Conservation (phyloP, 345 rosid genomes). For the Mangifera indica region DNA sequence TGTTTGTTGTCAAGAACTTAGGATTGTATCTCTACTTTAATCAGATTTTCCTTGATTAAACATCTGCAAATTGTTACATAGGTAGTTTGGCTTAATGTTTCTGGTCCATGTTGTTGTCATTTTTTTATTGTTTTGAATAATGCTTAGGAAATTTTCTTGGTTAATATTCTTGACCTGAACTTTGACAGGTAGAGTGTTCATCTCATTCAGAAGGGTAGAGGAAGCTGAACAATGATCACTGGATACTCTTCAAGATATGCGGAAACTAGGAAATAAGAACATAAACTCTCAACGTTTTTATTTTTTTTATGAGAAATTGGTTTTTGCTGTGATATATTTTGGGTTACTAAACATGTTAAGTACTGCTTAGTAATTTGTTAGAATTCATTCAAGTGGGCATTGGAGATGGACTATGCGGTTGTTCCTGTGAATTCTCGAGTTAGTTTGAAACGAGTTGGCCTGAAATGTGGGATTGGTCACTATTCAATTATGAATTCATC, state of each 20-base stretch:
- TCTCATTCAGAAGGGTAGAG: background rate
- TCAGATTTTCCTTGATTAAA: background rate
- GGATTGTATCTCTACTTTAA: background rate
- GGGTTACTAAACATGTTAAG: background rate
- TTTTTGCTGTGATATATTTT: background rate
- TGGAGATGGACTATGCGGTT: constrained; percentile 43
- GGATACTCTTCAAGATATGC: background rate
- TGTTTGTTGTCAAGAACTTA: background rate
- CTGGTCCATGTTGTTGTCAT: constrained; percentile 1
- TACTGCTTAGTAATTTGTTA: constrained; percentile 1
- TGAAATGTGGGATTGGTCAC: constrained; percentile 16
- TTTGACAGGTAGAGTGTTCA: constrained; percentile 4
- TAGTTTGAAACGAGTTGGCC: constrained; percentile 26
- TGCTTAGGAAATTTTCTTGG: background rate
- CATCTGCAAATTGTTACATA: background rate
- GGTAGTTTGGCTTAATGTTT: background rate
- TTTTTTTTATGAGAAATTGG: background rate
- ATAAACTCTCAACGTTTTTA: background rate
- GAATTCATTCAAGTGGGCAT: constrained; percentile 7
- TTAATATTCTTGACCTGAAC: constrained; percentile 4
- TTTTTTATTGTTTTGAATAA: background rate
- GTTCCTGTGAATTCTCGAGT: constrained; percentile 34
- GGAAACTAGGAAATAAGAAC: background rate
- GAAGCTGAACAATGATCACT: background rate
- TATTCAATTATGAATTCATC: constrained; percentile 16